Evolutionary conservation across 352 stramenopile genomes (phyloP), one percentile per base, ranked within the genome.

Genomic region (Pythium phragmiticola): DNA sequence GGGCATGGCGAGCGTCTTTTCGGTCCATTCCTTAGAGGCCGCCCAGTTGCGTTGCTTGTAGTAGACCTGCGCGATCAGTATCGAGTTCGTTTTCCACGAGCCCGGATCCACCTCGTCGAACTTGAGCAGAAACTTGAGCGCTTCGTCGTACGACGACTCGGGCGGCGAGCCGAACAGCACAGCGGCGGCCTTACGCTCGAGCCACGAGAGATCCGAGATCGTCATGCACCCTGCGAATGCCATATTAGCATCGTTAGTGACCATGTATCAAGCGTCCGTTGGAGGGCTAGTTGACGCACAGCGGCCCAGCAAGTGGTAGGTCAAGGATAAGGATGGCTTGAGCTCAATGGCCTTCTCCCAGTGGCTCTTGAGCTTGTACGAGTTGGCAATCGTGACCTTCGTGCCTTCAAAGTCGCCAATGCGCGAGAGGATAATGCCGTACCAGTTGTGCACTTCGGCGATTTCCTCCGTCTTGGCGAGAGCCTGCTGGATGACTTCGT

Each of bases 341-440:
- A 95, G 75, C 67, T 82, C 64, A 23, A 86, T 68, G 36, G 88
- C 84, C 60, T 82, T 89, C 57, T 90, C 80, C 80, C 80, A 94
- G 72, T 91, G 82, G 48, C 69, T 73, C 61, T 90, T 90, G 74
- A 95, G 89, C 30, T 75, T 76, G 69, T 77, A 88, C 60, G 87
- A 92, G 69, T 93, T 94, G 63, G 85, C 75, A 50, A 95, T 87
- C 41, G 83, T 76, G 16, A 83, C 84, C 65, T 95, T 94, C 58
- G 85, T 90, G 68, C 85, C 87, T 80, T 94, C 85, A 64, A 92
- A 92, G 68, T 94, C 84, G 26, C 87, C 87, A 54, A 95, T 80
- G 33, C 82, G 85, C 37, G 85, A 94, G 50, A 94, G 56, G 33
- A 94, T 90, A 64, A 95, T 90, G 57, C 87, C 87, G 47, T 76